Percentiles rank a stretch among this genome's conserved stretches.
Conservation (phyloP, 495 filamentous ascomycete species). For the Penicillium fimorum region DNA sequence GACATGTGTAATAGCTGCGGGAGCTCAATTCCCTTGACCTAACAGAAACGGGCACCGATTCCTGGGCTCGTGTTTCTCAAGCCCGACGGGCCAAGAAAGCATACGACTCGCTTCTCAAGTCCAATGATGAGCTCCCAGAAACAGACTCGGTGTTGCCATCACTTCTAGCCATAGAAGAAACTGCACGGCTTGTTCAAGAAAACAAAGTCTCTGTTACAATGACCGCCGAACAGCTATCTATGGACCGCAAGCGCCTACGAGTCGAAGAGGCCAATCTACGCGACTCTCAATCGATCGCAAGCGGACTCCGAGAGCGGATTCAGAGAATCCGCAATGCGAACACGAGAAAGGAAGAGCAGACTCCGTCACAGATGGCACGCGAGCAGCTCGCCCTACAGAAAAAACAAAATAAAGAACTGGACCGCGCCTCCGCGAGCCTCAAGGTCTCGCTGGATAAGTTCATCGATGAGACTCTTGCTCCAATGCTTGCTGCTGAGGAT, state of each 20-base stretch:
- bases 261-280: slow-evolving; percentile 58
- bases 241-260: slow-evolving; percentile 53
- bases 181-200: slow-evolving; percentile 59
- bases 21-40: slow-evolving; percentile 45
- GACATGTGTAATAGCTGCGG: slow-evolving; percentile 40
- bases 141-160: slow-evolving; percentile 67
- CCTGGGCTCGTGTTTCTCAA: slow-evolving; percentile 49
- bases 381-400: slow-evolving; percentile 59
- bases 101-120: slow-evolving; percentile 59
- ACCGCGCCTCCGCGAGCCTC: slow-evolving; percentile 55
- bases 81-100: slow-evolving; percentile 58
- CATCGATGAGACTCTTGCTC: slow-evolving; percentile 66
- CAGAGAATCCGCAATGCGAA: slow-evolving; percentile 51
- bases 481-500: slow-evolving; percentile 84
- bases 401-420: slow-evolving; percentile 53
- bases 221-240: slow-evolving; percentile 53
- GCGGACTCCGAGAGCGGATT: slow-evolving; percentile 58
- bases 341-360: slow-evolving; percentile 54
- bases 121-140: slow-evolving; percentile 61
- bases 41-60: slow-evolving; percentile 35
- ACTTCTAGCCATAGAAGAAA: slow-evolving; percentile 66
- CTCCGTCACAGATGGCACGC: slow-evolving; percentile 56
- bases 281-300: slow-evolving; percentile 54
- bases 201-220: slow-evolving; percentile 58
- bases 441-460: slow-evolving; percentile 67